A percentile compares a stretch with the other conserved stretches of the same genome.
These are phyloP conservation scores for Baorangia bicolor DNA, from an alignment of 768 basidiomycete genomes.

Conservation along the genomic window DNA sequence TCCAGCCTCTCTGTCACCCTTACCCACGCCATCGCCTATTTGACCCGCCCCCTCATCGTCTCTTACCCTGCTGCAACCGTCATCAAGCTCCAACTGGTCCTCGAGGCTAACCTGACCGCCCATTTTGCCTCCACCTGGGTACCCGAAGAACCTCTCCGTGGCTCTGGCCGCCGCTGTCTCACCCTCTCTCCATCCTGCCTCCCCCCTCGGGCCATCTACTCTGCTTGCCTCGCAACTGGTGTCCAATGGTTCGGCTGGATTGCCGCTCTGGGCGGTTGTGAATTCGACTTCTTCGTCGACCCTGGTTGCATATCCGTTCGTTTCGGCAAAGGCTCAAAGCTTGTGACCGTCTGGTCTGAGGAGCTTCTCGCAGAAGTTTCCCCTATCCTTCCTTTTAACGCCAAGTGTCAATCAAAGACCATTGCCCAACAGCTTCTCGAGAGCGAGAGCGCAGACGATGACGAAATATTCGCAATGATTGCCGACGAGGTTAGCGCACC, in stretches of 20 bases:
- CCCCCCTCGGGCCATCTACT: slow-evolving; percentile 70
- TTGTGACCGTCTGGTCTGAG: slow-evolving; percentile 69
- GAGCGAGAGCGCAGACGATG: slow-evolving; percentile 68
- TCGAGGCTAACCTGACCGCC: slow-evolving; percentile 71
- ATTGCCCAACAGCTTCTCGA: slow-evolving; percentile 74
- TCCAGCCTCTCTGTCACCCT: slow-evolving; percentile 64
- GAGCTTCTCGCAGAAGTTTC: slow-evolving; percentile 36
- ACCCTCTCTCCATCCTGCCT: slow-evolving; percentile 66
- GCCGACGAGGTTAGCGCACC: slow-evolving; percentile 68
- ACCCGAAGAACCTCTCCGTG: slow-evolving; percentile 59
- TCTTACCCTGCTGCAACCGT: slow-evolving; percentile 60
- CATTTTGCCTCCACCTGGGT: slow-evolving; percentile 69
- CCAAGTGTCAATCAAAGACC: slow-evolving; percentile 47
- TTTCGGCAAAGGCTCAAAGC: slow-evolving; percentile 44
- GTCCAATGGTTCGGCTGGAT: slow-evolving; percentile 87
- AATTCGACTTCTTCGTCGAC: slow-evolving; percentile 80
- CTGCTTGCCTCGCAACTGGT: slow-evolving; percentile 65
- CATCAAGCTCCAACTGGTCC: slow-evolving; percentile 66
- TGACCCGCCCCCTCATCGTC: slow-evolving; percentile 62
- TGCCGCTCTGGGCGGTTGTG: slow-evolving; percentile 58
- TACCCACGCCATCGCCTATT: slow-evolving; percentile 70
- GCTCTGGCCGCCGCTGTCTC: slow-evolving; percentile 73
- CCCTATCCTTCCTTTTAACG: slow-evolving; percentile 17
- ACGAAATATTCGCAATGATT: slow-evolving; percentile 72
- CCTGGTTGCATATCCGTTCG: slow-evolving; percentile 77